Percentiles rank a stretch among this genome's conserved stretches.
Conservation (phyloP, 2,329 filamentous ascomycete species). For the Harringtonia aguacate region DNA sequence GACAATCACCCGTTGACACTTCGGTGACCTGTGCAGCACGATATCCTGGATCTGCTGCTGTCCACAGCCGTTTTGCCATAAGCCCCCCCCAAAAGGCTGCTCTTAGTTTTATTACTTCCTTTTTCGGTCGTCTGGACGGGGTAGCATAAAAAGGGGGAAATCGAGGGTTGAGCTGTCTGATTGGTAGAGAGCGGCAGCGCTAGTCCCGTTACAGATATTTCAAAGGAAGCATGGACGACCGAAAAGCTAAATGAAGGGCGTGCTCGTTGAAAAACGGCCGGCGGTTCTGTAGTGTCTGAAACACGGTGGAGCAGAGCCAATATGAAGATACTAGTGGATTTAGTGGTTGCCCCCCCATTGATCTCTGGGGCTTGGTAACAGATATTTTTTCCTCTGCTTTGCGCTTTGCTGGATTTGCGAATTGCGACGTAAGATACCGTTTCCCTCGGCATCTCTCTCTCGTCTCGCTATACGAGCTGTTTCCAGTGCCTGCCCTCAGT, state of each 20-base stretch:
- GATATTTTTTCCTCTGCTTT: no score
- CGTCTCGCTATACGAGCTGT: neutral
- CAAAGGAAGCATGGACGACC: neutral
- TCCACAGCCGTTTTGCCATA: no score
- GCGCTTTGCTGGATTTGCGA: no score
- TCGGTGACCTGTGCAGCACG: no score
- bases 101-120: no score
- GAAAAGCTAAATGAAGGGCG: neutral
- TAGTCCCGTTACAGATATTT: neutral
- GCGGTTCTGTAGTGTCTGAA: neutral
- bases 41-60: no score
- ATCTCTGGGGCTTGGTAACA: neutral
- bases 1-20: no score
- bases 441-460: neutral
- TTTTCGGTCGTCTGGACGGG: no score
- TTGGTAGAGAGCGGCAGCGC: neutral
- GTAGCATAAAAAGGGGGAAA: neutral
- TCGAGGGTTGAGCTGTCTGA: neutral
- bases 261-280: conserved; percentile 1
- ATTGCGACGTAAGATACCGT: no score
- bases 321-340: neutral
- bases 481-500: no score
- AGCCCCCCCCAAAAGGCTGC: no score
- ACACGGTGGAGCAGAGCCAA: conserved; percentile 1
- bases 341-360: neutral